These are phyloP conservation scores for Crucibulum laeve DNA, from an alignment of 768 basidiomycete species.

Conservation along the genomic window DNA sequence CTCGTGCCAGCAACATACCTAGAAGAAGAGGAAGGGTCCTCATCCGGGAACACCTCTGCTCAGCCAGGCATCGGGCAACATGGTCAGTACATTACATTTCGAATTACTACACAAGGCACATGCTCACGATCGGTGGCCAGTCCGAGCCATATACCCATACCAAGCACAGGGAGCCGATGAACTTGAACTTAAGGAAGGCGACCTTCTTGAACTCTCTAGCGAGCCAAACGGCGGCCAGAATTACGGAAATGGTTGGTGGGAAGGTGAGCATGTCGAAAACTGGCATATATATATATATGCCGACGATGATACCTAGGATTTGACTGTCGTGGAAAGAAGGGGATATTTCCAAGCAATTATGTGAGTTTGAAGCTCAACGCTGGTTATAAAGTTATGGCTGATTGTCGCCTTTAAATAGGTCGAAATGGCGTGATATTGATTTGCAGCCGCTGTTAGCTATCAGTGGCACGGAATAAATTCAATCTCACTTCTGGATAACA, in stretches of 20 bases:
- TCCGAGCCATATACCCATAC: constrained; percentile 82
- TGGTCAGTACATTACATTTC: constrained; percentile 35
- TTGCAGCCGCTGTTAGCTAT: neutral
- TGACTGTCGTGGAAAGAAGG: constrained; percentile 55
- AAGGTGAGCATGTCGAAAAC: constrained; percentile 45
- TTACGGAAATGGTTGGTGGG: constrained; percentile 83
- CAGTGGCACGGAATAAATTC: too few species aligned
- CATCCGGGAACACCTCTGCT: constrained; percentile 11
- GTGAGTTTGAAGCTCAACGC: constrained; percentile 39
- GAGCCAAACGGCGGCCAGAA: constrained; percentile 58
- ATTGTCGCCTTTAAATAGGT: constrained; percentile 33
- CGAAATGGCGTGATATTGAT: constrained; percentile 32
- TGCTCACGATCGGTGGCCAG: constrained; percentile 28
- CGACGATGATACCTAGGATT: constrained; percentile 41
- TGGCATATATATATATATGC: constrained; percentile 6
- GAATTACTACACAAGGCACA: neutral
- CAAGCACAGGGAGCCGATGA: constrained; percentile 70
- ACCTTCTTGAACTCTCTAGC: constrained; percentile 58
- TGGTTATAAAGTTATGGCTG: constrained; percentile 2
- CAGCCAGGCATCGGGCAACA: constrained; percentile 36
- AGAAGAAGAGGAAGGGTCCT: constrained; percentile 29
- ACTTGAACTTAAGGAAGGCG: constrained; percentile 55
- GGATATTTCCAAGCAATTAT: constrained; percentile 88
- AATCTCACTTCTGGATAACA: too few species aligned
- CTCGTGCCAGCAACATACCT: constrained; percentile 86